A percentile compares a stretch with the other conserved stretches of the same genome.
phyloP scores from a whole-genome alignment of 257 asterid species.

The Knoxia roxburghii region DNA sequence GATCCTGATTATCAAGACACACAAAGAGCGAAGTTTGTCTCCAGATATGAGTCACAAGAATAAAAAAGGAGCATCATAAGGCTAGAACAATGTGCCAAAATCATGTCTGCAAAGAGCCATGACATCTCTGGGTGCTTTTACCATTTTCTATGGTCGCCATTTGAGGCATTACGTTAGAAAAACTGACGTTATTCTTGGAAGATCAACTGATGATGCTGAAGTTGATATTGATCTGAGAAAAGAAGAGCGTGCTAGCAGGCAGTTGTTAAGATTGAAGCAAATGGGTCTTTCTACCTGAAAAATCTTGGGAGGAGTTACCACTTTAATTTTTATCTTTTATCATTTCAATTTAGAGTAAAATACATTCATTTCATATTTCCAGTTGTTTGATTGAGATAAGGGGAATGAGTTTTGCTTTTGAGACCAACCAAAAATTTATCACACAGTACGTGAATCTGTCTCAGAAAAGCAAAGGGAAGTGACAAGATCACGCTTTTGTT shows the following conservation, averaged over 20 bases:
- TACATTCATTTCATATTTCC: no score
- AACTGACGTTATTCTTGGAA: constrained; percentile 86
- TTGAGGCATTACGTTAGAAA: constrained; percentile 68
- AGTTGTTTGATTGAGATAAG: constrained; percentile 92
- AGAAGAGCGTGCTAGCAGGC: constrained; percentile 99
- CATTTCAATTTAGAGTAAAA: constrained; percentile 61
- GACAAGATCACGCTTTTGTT: no score
- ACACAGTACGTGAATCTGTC: constrained; percentile 38
- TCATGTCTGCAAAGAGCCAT: constrained; percentile 62
- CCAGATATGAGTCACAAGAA: constrained; percentile 60
- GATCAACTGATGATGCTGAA: constrained; percentile 81
- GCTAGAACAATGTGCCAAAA: constrained; percentile 72
- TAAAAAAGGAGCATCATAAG: constrained; percentile 74
- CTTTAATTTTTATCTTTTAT: no score
- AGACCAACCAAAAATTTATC: constrained; percentile 52
- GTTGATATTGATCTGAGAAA: constrained; percentile 87
- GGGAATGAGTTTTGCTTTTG: constrained; percentile 76
- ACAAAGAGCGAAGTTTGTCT: constrained; percentile 37
- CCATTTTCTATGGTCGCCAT: constrained; percentile 80
- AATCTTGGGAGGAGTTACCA: constrained; percentile 91
- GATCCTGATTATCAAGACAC: constrained; percentile 68
- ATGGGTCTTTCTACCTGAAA: constrained; percentile 73
- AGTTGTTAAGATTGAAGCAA: constrained; percentile 74
- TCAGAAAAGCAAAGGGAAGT: constrained; percentile 33
- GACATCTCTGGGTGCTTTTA: constrained; percentile 73